Base-by-base conservation (phyloP, 1,284 basidiomycete species). In the Malassezia yamatoensis region DNA sequence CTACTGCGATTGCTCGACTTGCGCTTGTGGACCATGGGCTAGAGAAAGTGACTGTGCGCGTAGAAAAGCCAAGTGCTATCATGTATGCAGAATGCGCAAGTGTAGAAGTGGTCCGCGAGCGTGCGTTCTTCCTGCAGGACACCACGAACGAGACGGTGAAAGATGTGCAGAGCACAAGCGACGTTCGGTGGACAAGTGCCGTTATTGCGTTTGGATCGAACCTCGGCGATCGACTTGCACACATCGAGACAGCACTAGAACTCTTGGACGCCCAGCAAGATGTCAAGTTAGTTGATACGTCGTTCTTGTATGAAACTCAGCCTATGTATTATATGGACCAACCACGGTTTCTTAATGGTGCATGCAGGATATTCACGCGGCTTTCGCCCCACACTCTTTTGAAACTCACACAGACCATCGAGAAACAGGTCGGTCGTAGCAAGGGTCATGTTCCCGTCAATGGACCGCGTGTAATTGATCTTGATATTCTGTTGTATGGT, bases 321-420 rank as follows among this genome's bases (percentile, higher is more conserved):
- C 90, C 94, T 0, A 96, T 96, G 94, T 99, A 98, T 75, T 84
- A 93, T 21, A 81, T 82, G 15, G 85, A 94, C 60, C 93, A 99
- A 75, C 87, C 86, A 21, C 77, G 79, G 32, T 98, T 98, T 76
- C 81, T 88, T 60, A 98, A 98, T 70, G 88, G 87, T 54, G 89
- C 87, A 9, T 87, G 90, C 63, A 79, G 90, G 86, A 77, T 90
- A 16, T 79, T 83, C 59, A 96, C 90, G 0, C 81, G 82, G 36
- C 70, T 96, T 0, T 58, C 76, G 1, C 85, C 93, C 0, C 54
- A 77, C 0, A 75, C 78, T 1, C 78, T 98, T 0, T 79, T 96
- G 1, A 67, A 70, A 0, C 70, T 85, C 10, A 75, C 91, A 32
- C 96, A 96, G 75, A 65, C 76, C 4, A 83, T 91, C 43, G 93